phyloP scores from a whole-genome alignment of 768 basidiomycete genomes.

The Tremella mesenterica region DNA sequence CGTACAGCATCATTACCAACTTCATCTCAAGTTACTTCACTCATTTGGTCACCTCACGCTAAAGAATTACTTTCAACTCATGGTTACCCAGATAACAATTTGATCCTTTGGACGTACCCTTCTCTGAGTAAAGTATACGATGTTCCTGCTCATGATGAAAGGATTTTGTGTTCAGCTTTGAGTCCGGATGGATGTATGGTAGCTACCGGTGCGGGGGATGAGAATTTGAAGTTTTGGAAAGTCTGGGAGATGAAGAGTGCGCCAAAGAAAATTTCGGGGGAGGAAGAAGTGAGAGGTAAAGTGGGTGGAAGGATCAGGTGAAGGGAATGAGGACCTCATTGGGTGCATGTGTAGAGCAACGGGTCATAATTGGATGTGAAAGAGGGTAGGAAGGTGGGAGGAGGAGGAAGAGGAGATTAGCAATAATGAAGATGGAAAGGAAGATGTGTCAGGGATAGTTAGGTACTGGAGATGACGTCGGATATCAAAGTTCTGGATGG shows the following conservation, averaged over 20 bases:
- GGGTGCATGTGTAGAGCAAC: too few relatives aligned
- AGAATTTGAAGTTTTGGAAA: conserved; percentile 93
- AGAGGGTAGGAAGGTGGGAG: too few relatives aligned
- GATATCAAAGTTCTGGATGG: too few relatives aligned
- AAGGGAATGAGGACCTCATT: too few relatives aligned
- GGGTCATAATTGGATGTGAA: too few relatives aligned
- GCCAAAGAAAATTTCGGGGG: conserved; percentile 35
- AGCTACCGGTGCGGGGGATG: conserved; percentile 85
- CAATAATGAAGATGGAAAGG: too few relatives aligned
- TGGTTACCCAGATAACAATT: conserved; percentile 63
- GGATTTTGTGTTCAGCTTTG: conserved; percentile 75
- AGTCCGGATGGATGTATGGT: conserved; percentile 86
- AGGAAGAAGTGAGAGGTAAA: too few relatives aligned
- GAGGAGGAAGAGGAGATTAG: too few relatives aligned
- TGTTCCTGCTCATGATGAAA: conserved; percentile 86
- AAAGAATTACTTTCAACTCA: conserved; percentile 90
- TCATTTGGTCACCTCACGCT: conserved; percentile 75
- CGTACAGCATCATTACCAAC: conserved; percentile 78
- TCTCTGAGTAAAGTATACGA: conserved; percentile 69
- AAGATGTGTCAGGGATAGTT: too few relatives aligned
- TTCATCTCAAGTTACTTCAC: conserved; percentile 81
- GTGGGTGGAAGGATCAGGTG: too few relatives aligned
- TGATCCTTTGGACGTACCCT: conserved; percentile 57
- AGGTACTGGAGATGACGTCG: too few relatives aligned
- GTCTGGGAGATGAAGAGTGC: conserved; percentile 44